A percentile compares a stretch with the other conserved stretches of the same genome.
These are phyloP conservation scores for Penicillium mononematosum DNA, from an alignment of 495 filamentous ascomycete genomes.

Conservation along the genomic window DNA sequence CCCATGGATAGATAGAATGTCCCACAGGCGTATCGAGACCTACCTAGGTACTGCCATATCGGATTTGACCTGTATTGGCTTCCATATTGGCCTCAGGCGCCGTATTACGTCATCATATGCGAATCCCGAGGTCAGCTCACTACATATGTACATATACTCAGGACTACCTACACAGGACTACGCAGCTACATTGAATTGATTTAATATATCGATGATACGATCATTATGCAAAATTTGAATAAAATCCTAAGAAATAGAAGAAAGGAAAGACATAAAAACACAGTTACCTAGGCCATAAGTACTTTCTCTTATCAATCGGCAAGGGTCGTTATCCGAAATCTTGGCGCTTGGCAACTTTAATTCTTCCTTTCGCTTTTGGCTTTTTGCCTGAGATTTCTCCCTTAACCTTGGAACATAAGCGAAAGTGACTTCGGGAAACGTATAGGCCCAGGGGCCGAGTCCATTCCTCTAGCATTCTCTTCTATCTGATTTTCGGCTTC, in stretches of 20 bases:
- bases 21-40: too few relatives aligned
- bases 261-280: neutral
- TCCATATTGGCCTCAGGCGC: neutral
- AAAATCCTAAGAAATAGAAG: neutral
- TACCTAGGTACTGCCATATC: neutral
- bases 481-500: neutral
- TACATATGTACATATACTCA: too few relatives aligned
- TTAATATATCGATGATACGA: neutral
- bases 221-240: too few relatives aligned
- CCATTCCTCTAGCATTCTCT: neutral
- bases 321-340: neutral
- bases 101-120: neutral
- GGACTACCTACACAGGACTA: too few relatives aligned
- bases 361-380: neutral
- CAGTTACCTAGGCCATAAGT: too few relatives aligned
- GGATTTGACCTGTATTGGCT: neutral
- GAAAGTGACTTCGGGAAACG: too few relatives aligned
- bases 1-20: neutral
- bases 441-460: neutral
- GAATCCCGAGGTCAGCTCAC: too few relatives aligned
- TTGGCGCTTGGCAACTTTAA: conserved; percentile 15
- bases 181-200: neutral
- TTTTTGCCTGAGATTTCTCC: neutral
- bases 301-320: conserved; percentile 4
- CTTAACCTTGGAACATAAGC: too few relatives aligned